These are phyloP conservation scores for Guyanaporus albipodus DNA, from an alignment of 768 basidiomycete genomes.

Conservation along the genomic window DNA sequence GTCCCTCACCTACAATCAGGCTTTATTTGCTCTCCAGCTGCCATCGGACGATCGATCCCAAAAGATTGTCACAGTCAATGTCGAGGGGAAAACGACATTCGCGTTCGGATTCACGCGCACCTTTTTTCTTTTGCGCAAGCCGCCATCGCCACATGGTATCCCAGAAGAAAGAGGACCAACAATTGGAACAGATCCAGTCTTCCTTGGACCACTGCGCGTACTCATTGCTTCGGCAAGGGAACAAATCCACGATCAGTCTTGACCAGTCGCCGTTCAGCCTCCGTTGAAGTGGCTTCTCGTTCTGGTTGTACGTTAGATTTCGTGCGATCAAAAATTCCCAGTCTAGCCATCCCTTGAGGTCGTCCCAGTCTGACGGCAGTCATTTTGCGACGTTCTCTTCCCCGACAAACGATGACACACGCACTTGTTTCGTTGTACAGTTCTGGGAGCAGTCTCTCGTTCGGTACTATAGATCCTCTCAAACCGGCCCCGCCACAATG, in stretches of 20 bases:
- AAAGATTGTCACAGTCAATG: too few relatives aligned
- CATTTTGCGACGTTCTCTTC: not conserved
- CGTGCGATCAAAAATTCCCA: not conserved
- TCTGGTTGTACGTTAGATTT: not conserved
- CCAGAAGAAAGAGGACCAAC: not conserved
- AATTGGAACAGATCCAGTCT: not conserved
- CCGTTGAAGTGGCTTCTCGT: not conserved
- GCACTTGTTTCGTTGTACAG: constrained; percentile 5
- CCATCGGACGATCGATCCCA: too few relatives aligned
- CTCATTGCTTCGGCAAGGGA: not conserved
- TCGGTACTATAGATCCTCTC: not conserved
- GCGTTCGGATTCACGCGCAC: not conserved
- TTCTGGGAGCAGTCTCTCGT: not conserved
- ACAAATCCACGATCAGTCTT: not conserved
- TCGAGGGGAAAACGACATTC: too few relatives aligned
- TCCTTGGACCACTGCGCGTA: constrained; percentile 2
- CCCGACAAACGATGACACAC: not conserved
- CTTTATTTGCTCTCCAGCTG: not conserved
- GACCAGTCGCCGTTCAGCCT: not conserved
- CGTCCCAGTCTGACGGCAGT: constrained; percentile 1
- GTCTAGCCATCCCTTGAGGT: not conserved
- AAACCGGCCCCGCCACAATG: not conserved
- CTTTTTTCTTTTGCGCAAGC: not conserved
- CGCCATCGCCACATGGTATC: constrained; percentile 6
- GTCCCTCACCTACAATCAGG: constrained; percentile 1